phyloP scores from a whole-genome alignment of 208 protist genomes.

The Crithidia sp. region DNA sequence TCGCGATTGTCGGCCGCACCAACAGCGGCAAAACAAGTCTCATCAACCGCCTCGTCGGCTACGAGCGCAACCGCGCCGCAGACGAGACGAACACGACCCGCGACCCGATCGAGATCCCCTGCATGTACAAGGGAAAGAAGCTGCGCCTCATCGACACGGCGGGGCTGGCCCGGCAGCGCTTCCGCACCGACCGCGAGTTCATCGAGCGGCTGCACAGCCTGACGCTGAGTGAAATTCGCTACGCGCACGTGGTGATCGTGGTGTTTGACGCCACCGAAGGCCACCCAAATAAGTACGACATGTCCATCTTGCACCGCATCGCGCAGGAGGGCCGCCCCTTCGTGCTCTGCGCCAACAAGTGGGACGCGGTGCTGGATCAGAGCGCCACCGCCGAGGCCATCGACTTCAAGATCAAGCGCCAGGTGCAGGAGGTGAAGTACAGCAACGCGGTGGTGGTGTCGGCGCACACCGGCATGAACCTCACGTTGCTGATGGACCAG shows the following conservation, averaged over 20 bases:
- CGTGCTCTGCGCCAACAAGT: slow-evolving; percentile 92
- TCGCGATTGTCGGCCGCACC: slow-evolving; percentile 92
- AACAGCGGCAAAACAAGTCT: slow-evolving; percentile 95
- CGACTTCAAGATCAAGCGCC: slow-evolving; percentile 93
- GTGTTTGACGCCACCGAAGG: slow-evolving; percentile 93
- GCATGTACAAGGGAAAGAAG: slow-evolving; percentile 89
- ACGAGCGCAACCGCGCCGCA: slow-evolving; percentile 84
- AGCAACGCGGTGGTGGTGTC: slow-evolving; percentile 90
- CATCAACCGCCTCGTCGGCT: slow-evolving; percentile 93
- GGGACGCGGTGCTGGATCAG: slow-evolving; percentile 91
- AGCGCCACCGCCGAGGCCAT: slow-evolving; percentile 90
- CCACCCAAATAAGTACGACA: slow-evolving; percentile 93
- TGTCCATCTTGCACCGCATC: slow-evolving; percentile 87
- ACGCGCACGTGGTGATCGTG: slow-evolving; percentile 87
- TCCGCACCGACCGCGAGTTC: slow-evolving; percentile 83
- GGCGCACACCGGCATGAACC: slow-evolving; percentile 85
- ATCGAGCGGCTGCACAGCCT: slow-evolving; percentile 80
- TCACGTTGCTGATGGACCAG: slow-evolving; percentile 90
- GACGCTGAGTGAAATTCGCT: slow-evolving; percentile 84
- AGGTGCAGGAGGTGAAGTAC: slow-evolving; percentile 91
- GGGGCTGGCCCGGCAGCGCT: slow-evolving; percentile 74
- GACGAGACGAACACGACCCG: slow-evolving; percentile 90
- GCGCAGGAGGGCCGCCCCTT: slow-evolving; percentile 88
- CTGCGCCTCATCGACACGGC: slow-evolving; percentile 92
- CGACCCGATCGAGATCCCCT: slow-evolving; percentile 90